Percentiles rank a stretch among this genome's conserved stretches.
Evolutionary conservation across 495 filamentous ascomycete genomes (phyloP).

Genomic region (Talaromyces nanjingensis): DNA sequence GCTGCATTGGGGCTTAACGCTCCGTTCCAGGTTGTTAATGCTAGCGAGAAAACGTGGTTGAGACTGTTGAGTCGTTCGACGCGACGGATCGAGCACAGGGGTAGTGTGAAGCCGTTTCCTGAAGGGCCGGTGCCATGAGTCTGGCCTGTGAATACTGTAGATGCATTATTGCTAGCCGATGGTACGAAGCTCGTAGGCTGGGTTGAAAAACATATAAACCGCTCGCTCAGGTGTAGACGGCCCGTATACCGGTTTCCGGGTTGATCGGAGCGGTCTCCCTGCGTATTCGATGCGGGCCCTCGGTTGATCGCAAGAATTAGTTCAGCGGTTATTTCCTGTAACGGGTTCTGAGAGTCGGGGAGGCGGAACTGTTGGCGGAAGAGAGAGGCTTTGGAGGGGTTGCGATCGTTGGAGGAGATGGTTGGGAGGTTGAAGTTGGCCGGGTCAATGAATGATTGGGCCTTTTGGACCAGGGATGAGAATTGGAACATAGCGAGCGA

Average conservation of each 20-base stretch:
- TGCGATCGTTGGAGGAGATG: constrained; percentile 52
- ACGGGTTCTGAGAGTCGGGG: constrained; percentile 80
- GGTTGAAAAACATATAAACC: constrained; percentile 92
- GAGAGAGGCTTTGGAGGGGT: constrained; percentile 83
- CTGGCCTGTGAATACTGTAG: constrained; percentile 75
- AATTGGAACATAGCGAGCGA: constrained; percentile 56
- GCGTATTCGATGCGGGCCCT: constrained; percentile 34
- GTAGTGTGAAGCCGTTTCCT: constrained; percentile 95
- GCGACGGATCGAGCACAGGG: constrained; percentile 80
- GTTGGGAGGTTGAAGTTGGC: constrained; percentile 56
- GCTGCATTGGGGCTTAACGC: constrained; percentile 41
- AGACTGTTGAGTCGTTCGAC: constrained; percentile 90
- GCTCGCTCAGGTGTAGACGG: constrained; percentile 86
- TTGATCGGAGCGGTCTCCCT: constrained; percentile 52
- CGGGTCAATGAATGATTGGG: constrained; percentile 86
- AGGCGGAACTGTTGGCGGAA: constrained; percentile 97
- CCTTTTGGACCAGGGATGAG: constrained; percentile 87
- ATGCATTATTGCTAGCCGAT: constrained; percentile 65
- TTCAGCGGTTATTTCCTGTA: constrained; percentile 94
- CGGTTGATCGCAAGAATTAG: constrained; percentile 68
- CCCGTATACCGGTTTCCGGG: constrained; percentile 83
- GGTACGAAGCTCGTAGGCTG: constrained; percentile 81
- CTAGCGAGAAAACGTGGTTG: constrained; percentile 83
- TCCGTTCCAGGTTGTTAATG: constrained; percentile 95
- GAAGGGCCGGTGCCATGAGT: constrained; percentile 88